Conservation (phyloP, 306 rosid species). For the Lablab purpureus region DNA sequence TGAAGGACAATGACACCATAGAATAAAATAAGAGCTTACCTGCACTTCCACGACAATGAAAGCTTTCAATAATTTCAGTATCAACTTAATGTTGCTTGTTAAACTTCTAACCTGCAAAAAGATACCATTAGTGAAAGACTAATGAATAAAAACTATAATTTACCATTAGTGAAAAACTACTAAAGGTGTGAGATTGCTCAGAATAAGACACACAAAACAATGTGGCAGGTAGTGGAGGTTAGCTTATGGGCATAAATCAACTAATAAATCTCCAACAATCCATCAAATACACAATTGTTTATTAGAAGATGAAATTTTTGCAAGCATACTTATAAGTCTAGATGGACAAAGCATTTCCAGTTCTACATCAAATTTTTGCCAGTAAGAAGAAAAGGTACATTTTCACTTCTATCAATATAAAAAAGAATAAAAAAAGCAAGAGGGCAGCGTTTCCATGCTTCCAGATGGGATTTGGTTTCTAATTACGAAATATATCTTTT, state of each 20-base stretch:
- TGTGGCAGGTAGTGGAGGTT: neutral
- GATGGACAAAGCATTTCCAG: neutral
- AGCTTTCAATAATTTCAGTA: constrained; percentile 62
- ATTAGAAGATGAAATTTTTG: neutral
- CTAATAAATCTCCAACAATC: neutral
- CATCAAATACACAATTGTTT: neutral
- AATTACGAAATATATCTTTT: too few species aligned
- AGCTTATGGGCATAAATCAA: neutral
- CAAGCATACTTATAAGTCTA: neutral
- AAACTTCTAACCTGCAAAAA: constrained; percentile 63
- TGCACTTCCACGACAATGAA: constrained; percentile 71
- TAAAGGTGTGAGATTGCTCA: neutral
- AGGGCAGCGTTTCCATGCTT: neutral
- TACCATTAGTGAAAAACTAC: neutral
- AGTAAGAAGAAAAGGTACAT: too few species aligned
- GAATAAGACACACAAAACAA: neutral
- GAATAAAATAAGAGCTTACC: constrained; percentile 44
- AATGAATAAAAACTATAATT: neutral
- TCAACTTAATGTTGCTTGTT: constrained; percentile 58
- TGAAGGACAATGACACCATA: neutral
- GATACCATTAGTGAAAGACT: constrained; percentile 16
- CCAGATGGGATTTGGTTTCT: neutral
- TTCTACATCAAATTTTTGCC: neutral
- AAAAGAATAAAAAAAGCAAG: neutral
- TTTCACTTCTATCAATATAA: too few species aligned